A percentile compares a stretch with the other conserved stretches of the same genome.
These are phyloP conservation scores for Streptanthus diversifolius DNA, from an alignment of 345 rosid species.

Conservation along the genomic window DNA sequence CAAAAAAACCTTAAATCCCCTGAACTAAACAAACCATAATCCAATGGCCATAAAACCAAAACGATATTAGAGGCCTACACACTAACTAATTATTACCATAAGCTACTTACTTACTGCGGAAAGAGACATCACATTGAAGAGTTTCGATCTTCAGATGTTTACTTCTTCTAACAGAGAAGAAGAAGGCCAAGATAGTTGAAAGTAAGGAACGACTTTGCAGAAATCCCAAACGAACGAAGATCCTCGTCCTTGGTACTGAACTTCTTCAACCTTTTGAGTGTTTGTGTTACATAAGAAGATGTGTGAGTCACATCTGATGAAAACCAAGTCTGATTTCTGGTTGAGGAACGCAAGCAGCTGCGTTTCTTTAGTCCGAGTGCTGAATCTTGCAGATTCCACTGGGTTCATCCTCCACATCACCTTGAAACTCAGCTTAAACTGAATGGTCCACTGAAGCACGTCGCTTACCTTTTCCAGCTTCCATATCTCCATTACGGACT, in stretches of 20 bases:
- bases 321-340: slow-evolving; percentile 41
- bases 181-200: slow-evolving; percentile 50
- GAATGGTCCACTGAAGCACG: slow-evolving; percentile 39
- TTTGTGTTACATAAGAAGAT: slow-evolving; percentile 34
- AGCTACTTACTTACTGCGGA: slow-evolving; percentile 3
- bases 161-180: slow-evolving; percentile 25
- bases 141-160: background rate
- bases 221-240: slow-evolving; percentile 49
- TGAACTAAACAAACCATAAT: slow-evolving; percentile 11
- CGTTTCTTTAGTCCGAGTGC: slow-evolving; percentile 43
- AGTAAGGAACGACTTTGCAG: slow-evolving; percentile 53
- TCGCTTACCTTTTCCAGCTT: slow-evolving; percentile 39
- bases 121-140: background rate
- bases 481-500: slow-evolving; percentile 51
- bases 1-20: slow-evolving; percentile 2
- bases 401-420: slow-evolving; percentile 52
- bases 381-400: slow-evolving; percentile 17
- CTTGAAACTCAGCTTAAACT: slow-evolving; percentile 45
- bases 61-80: background rate
- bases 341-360: slow-evolving; percentile 46
- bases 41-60: slow-evolving; percentile 1
- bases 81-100: background rate
- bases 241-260: slow-evolving; percentile 49
- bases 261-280: slow-evolving; percentile 31
- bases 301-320: slow-evolving; percentile 44